Base-by-base conservation (phyloP, 768 basidiomycete species). In the Dentipellis sp. region DNA sequence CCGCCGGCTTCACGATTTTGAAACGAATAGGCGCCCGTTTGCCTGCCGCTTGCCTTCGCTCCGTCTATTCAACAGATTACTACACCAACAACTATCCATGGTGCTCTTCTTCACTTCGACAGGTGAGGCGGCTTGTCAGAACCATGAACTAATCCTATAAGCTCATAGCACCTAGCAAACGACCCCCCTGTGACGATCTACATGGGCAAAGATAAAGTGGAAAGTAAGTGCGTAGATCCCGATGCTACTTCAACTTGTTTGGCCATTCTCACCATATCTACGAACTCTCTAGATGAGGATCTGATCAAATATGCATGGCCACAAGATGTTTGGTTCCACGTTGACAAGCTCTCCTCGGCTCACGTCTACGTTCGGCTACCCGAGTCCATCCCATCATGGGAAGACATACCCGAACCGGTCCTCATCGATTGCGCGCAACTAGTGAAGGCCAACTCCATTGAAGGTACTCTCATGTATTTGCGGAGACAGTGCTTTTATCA, bases 191-290 rank as follows among this genome's bases (percentile, higher is more conserved):
- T 76, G 8, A 80, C 73, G 23, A 74, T 97, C 56, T 97, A 95
- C 71, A 97, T 97, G 94, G 94, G 95, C 29, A 84, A 83, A 67
- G 95, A 99, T 78, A 98, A 99, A 73, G 86, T 93, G 58, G 91
- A 97, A 74, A 93, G 91, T 93, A 64, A 65, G 86, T 75, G 16
- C 19, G 2, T 38, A 17, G 22, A 16, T 50, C 48, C 23, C 29
- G 29, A 29, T 29, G 29, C 29, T 29, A 29, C 29, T 6, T 29
- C 29, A 6, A 29, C 29, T 29, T 29, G 29, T 6, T 6, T 6
- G 29, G 29, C 29, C 29, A 10, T 36, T 16, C 21, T 16, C n/a
- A 22, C 36, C 50, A 16, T 3, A 7, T 8, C 17, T 23, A 3
- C 6, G 19, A 37, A 4, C 12, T 10, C 36, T 16, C 34, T 57